Evolutionary conservation across 306 rosid species (phyloP).

Genomic region (Cicer yamashitae): DNA sequence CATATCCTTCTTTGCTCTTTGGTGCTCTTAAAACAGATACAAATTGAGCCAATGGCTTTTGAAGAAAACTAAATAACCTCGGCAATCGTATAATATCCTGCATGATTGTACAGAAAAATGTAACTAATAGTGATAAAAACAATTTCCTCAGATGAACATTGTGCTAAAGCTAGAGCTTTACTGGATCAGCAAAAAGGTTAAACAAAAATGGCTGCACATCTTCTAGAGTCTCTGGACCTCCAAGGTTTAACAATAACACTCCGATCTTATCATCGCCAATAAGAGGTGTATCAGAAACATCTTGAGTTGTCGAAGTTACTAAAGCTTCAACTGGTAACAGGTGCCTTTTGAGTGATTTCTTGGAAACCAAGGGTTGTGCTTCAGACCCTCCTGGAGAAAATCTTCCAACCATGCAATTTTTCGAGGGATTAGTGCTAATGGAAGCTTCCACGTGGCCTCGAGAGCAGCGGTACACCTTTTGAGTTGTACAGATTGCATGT

Average conservation of each 20-base stretch:
- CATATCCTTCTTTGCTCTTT: conserved; percentile 97
- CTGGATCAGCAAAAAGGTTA: conserved; percentile 98
- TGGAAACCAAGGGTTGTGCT: conserved; percentile 58
- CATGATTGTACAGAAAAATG: conserved; percentile 36
- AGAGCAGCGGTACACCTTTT: conserved; percentile 56
- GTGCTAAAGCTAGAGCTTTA: conserved; percentile 48
- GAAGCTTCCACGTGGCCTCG: conserved; percentile 56
- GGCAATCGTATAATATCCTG: conserved; percentile 95
- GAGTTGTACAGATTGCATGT: conserved; percentile 58
- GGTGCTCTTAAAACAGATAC: conserved; percentile 86
- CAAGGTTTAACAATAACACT: conserved; percentile 89
- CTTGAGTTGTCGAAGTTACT: conserved; percentile 61
- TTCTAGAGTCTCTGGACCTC: conserved; percentile 97
- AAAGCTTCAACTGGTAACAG: conserved; percentile 67
- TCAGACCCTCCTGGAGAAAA: conserved; percentile 57
- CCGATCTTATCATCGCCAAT: conserved; percentile 75
- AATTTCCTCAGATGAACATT: conserved; percentile 7
- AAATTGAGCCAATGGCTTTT: conserved; percentile 92
- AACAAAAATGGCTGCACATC: conserved; percentile 97
- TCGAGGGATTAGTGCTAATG: conserved; percentile 46
- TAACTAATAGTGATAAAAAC: not conserved
- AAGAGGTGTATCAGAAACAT: conserved; percentile 57
- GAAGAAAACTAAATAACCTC: conserved; percentile 86
- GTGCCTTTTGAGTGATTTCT: conserved; percentile 57
- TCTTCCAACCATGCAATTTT: conserved; percentile 49